Base-by-base conservation (phyloP, 208 protist species). In the Acanthamoeba castellanii region DNA sequence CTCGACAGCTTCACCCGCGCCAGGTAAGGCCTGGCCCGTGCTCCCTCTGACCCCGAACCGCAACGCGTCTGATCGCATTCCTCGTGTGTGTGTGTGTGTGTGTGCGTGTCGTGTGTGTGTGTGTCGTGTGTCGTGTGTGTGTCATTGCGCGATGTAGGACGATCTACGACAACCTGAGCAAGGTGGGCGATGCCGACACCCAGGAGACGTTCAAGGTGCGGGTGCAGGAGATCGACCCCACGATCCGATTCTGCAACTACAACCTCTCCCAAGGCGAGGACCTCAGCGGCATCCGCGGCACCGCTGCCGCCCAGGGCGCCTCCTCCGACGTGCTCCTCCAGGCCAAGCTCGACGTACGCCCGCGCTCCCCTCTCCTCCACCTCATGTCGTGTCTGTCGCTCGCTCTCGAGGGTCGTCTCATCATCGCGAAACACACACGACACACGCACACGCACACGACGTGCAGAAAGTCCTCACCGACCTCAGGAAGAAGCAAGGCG, bases 161-260 rank as follows among this genome's bases (percentile, higher is more conserved):
- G 1, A 94, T 94, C 47, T 94, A 94, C 55, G 70, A 94, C 55
- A 45, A 84, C 70, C 32, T 94, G 27, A 66, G 70, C 74, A 94
- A 94, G 34, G 74, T 94, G 14, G 91, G 91, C n/a, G 66, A 94
- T 13, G 25, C 76, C 13, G 74, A 94, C 78, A 55, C 34, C 27
- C 91, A 94, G 45, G 64, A 78, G 59, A 50, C 76, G 20, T 96
- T 92, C 94, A 95, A 47, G 34, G 20, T 95, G 78, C 11, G 78
- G 37, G 87, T 93, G 8, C 57, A 59, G 27, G 95, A 96, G 76
- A 91, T 96, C 30, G 82, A 96, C 30, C 95, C 92, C 11, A 91
- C 52, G 16, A 96, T 96, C 34, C 66, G 95, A 30, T 96, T 94
- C 76, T 96, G 95, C 78, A 84, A 85, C 34, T 95, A 95, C 88